phyloP scores from a whole-genome alignment of 805 yeast species.

The Ogataea methanolica region DNA sequence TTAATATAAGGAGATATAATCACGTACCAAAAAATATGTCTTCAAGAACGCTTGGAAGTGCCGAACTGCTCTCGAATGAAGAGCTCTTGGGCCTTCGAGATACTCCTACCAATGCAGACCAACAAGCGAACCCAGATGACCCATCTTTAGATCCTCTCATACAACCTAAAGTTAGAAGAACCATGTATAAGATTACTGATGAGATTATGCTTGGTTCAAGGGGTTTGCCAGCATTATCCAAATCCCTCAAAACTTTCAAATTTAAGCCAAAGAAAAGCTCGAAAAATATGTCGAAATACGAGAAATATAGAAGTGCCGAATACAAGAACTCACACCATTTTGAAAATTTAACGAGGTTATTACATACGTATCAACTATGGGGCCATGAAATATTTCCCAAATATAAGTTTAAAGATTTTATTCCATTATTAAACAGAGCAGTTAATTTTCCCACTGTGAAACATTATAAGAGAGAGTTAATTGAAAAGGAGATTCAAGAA shows the following conservation, averaged over 20 bases:
- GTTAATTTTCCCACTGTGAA: conserved; percentile 40
- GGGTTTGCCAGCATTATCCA: conserved; percentile 55
- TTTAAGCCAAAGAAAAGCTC: conserved; percentile 25
- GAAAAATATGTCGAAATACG: conserved; percentile 23
- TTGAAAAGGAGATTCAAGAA: conserved; percentile 33
- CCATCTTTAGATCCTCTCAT: background rate
- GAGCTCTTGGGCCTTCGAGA: conserved; percentile 25
- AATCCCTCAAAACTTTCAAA: conserved; percentile 30
- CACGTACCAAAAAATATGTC: background rate
- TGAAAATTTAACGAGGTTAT: conserved; percentile 43
- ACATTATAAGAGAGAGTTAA: conserved; percentile 35
- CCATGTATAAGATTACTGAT: conserved; percentile 45
- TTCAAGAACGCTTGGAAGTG: conserved; percentile 1
- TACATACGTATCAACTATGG: conserved; percentile 66
- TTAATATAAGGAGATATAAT: too few species aligned
- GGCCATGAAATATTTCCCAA: conserved; percentile 75
- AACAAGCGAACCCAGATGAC: background rate
- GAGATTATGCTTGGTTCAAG: conserved; percentile 43
- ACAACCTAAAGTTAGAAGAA: conserved; percentile 20
- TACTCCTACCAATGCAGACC: background rate
- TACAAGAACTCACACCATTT: conserved; percentile 38
- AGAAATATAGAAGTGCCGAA: conserved; percentile 11
- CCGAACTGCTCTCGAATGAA: conserved; percentile 22
- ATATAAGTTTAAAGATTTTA: conserved; percentile 70
- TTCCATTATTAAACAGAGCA: conserved; percentile 45